phyloP scores from a whole-genome alignment of 352 stramenopile species.

The Phytopythium mirpurense region DNA sequence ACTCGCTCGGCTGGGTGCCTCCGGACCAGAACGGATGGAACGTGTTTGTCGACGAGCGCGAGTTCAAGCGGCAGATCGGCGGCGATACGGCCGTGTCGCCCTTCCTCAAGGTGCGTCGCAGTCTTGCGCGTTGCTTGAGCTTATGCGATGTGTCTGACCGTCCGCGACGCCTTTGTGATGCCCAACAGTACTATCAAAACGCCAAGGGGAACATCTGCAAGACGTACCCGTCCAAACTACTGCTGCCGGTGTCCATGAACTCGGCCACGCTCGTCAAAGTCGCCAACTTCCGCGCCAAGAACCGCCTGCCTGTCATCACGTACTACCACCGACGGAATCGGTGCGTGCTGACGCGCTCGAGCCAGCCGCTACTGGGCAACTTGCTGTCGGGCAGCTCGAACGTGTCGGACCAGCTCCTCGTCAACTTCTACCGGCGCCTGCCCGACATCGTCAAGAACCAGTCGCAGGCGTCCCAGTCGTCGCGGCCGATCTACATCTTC shows the following conservation, averaged over 20 bases:
- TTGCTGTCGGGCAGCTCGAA: conserved; percentile 66
- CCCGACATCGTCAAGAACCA: conserved; percentile 80
- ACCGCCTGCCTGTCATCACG: conserved; percentile 81
- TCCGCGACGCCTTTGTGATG: background rate
- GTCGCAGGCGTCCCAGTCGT: conserved; percentile 51
- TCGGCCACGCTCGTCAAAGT: conserved; percentile 63
- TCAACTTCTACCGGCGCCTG: conserved; percentile 70
- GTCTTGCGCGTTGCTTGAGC: background rate
- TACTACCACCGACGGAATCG: conserved; percentile 77
- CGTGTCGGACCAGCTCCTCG: conserved; percentile 68
- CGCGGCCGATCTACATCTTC: conserved; percentile 85
- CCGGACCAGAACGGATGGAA: conserved; percentile 69
- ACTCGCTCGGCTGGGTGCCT: conserved; percentile 31
- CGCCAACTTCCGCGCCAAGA: conserved; percentile 81
- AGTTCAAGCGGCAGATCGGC: conserved; percentile 79
- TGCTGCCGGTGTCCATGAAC: conserved; percentile 68
- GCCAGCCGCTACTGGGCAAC: conserved; percentile 74
- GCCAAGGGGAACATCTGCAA: conserved; percentile 73
- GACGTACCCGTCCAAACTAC: conserved; percentile 77
- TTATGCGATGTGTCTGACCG: conserved; percentile 2
- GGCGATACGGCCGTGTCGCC: conserved; percentile 46
- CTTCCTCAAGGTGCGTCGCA: conserved; percentile 57
- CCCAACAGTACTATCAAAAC: conserved; percentile 68
- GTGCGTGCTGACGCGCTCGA: conserved; percentile 77
- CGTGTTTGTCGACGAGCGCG: conserved; percentile 62